Conservation (phyloP, 2,329 filamentous ascomycete species). For the Beauveria pseudobassiana region DNA sequence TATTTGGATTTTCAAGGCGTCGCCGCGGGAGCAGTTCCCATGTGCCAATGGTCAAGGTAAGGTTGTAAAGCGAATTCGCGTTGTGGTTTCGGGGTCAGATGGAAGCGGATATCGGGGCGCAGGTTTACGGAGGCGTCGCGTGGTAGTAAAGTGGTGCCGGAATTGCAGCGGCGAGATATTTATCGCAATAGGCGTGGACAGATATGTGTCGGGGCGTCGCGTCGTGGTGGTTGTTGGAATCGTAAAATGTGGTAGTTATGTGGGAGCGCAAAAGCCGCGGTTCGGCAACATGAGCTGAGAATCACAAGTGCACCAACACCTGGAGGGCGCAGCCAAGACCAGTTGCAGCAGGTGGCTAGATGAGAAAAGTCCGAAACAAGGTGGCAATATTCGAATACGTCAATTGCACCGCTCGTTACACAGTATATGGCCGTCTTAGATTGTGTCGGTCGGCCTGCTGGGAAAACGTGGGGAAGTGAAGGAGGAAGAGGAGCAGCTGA, state of each 20-base stretch:
- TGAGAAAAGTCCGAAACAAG: background rate
- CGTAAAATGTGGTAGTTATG: background rate
- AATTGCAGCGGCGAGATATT: background rate
- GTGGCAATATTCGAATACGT: background rate
- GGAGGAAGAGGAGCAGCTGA: conserved; percentile 6
- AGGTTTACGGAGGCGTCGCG: background rate
- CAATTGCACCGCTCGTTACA: background rate
- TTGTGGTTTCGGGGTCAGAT: background rate
- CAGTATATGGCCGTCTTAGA: background rate
- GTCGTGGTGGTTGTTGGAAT: background rate
- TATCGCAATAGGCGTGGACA: background rate
- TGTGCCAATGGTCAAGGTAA: background rate
- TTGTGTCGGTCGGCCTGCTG: conserved; percentile 6
- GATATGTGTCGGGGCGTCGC: background rate
- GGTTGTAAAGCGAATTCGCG: background rate
- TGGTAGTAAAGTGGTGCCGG: background rate
- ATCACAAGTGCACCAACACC: background rate
- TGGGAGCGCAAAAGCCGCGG: conserved; percentile 2
- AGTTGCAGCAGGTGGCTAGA: background rate
- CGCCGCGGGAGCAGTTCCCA: background rate
- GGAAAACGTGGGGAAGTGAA: conserved; percentile 10
- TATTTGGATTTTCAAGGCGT: background rate
- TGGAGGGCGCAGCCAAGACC: background rate
- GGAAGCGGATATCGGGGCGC: background rate
- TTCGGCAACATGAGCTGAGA: background rate